Evolutionary conservation across 75 land plant genomes (phyloP).

Genomic region (Pinus taeda): DNA sequence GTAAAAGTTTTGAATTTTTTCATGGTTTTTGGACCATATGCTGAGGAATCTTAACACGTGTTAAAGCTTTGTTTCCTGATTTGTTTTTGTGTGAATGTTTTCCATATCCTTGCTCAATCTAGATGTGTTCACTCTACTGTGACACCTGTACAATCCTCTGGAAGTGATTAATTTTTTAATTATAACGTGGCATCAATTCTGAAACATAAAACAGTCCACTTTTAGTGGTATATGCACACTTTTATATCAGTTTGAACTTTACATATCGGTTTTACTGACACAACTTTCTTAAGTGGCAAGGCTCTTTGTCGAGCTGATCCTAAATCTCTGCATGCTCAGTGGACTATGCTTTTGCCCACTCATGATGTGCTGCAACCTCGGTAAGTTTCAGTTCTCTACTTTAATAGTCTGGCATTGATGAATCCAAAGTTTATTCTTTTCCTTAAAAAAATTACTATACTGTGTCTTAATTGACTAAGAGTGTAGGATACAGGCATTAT

Average conservation of each 20-base stretch:
- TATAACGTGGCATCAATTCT: no score
- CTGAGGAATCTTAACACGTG: background rate
- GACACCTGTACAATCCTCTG: no score
- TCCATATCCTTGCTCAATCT: background rate
- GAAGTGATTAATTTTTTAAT: no score
- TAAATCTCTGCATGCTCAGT: constrained; percentile 75
- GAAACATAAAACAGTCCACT: no score
- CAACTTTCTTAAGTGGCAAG: constrained; percentile 26
- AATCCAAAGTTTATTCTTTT: background rate
- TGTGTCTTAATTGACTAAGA: constrained; percentile 8
- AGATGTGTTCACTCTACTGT: background rate
- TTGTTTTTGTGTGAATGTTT: background rate
- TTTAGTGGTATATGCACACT: background rate
- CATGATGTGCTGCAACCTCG: constrained; percentile 79
- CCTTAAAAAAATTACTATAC: background rate
- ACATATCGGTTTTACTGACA: constrained; percentile 1
- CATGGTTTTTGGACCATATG: background rate
- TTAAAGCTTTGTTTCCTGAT: background rate
- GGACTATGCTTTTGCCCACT: constrained; percentile 87
- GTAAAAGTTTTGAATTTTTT: background rate
- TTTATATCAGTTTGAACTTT: background rate
- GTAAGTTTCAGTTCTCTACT: constrained; percentile 26
- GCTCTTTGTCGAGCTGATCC: constrained; percentile 94
- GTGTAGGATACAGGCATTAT: constrained; percentile 39
- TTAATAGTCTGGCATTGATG: background rate